Conservation (phyloP, 441 rosid species). For the Populus tomentosa region DNA sequence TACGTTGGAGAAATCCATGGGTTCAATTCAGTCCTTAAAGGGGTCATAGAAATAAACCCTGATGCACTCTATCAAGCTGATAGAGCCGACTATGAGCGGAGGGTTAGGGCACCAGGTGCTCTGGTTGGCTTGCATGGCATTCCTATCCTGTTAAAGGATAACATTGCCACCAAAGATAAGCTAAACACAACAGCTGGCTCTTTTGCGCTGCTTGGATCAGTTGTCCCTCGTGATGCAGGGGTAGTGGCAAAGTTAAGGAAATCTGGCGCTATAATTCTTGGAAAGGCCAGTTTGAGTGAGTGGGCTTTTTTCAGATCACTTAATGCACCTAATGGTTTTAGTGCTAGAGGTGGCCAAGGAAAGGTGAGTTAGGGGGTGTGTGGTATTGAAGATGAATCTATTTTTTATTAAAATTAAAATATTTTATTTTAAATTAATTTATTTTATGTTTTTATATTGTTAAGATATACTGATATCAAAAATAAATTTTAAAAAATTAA, state of each 20-base stretch:
- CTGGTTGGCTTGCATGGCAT: conserved; percentile 49
- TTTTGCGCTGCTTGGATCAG: conserved; percentile 49
- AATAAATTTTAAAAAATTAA: too few species aligned
- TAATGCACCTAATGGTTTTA: conserved; percentile 31
- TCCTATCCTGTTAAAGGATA: conserved; percentile 69
- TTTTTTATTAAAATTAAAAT: too few species aligned
- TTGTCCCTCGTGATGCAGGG: conserved; percentile 59
- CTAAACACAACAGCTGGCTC: conserved; percentile 78
- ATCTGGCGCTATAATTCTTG: conserved; percentile 67
- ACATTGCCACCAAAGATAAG: conserved; percentile 59
- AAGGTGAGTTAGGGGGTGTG: conserved; percentile 33
- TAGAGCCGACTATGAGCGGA: conserved; percentile 50
- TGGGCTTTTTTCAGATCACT: conserved; percentile 45
- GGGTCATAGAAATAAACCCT: conserved; percentile 69
- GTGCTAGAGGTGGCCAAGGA: conserved; percentile 63
- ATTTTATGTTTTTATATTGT: too few species aligned
- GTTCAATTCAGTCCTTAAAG: conserved; percentile 52
- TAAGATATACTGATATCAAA: too few species aligned
- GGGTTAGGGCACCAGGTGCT: conserved; percentile 8
- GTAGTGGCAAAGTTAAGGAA: conserved; percentile 50
- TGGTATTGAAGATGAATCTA: too few species aligned
- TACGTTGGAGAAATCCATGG: conserved; percentile 42
- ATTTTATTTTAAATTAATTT: too few species aligned
- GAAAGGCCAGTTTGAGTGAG: conserved; percentile 74
- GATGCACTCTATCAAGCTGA: conserved; percentile 54